Conservation (phyloP, 2,329 filamentous ascomycete species). For the Pseudonectria foliicola region DNA sequence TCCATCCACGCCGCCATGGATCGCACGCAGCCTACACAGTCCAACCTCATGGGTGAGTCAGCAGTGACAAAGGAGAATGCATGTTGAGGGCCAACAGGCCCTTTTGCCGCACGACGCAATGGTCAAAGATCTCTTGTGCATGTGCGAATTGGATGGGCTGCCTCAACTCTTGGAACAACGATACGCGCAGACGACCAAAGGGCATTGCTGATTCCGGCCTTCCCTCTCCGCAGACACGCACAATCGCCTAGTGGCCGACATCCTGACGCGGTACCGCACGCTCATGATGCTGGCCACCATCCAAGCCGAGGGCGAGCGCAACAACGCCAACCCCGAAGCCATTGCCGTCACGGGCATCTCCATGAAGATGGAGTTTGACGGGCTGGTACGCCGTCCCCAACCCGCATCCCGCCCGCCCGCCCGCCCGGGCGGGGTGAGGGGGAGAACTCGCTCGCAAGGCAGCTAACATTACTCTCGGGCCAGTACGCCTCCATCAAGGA, state of each 20-base stretch:
- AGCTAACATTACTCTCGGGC: too few relatives aligned
- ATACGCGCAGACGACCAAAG: too few relatives aligned
- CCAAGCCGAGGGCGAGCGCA: constrained; percentile 32
- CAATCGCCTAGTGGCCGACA: constrained; percentile 37
- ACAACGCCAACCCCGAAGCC: constrained; percentile 33
- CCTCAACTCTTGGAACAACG: too few relatives aligned
- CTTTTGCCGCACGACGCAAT: too few relatives aligned
- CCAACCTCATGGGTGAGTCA: constrained; percentile 30
- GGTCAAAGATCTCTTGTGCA: too few relatives aligned
- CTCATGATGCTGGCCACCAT: constrained; percentile 38
- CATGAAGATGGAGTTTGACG: constrained; percentile 40
- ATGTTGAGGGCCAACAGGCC: too few relatives aligned
- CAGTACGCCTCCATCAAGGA: constrained; percentile 39
- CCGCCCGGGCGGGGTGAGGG: too few relatives aligned
- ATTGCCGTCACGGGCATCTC: constrained; percentile 36
- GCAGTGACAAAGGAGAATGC: neutral
- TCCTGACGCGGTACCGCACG: constrained; percentile 36
- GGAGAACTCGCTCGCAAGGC: too few relatives aligned
- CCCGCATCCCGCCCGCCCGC: too few relatives aligned
- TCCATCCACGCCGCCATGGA: constrained; percentile 22
- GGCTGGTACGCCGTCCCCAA: constrained; percentile 29
- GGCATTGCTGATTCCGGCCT: too few relatives aligned
- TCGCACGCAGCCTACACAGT: constrained; percentile 23
- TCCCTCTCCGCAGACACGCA: constrained; percentile 40
- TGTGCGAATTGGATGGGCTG: too few relatives aligned